Base-by-base conservation (phyloP, 2,329 filamentous ascomycete genomes). In the Lecanoromycetidae sp. region DNA sequence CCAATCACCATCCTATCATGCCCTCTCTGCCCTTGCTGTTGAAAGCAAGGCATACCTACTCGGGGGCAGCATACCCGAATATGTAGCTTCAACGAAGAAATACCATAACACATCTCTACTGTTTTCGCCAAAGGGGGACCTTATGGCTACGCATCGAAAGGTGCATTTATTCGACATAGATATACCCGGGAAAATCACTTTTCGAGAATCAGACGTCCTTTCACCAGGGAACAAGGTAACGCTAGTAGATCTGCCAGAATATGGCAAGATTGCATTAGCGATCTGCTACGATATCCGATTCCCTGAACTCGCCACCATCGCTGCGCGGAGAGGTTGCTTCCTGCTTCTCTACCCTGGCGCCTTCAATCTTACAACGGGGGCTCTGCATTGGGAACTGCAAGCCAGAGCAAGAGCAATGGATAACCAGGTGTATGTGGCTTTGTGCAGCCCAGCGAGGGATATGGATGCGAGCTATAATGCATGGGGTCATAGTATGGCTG, bases 281-380 rank as follows among this genome's bases (percentile, higher is more conserved):
- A 96, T 98, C 61, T 98, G 91, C 75, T 98, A 98, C 68, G 91
- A 98, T 66, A 79, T 98, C 46, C 86, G 91, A 33, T 98, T 98
- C 70, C 90, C 91, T 0, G 91, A 96, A 67, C 72, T 94, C 9
- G 91, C 87, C 3, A 91, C 79, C 61, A 82, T 96, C 48, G 90
- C 90, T 0, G 86, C 90, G 17, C 75, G 91, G 26, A 79, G 80
- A 55, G 87, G 83, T n/a, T 83, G 80, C 49, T 98, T 98, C 64
- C 74, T 86, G 37, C 76, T 96, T 45, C 63, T 96, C 15, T 96
- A 95, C 65, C 91, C 91, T 0, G 91, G 87, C n/a, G 91, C 91
- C 1, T 98, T 98, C 73, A 98, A 96, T 66, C 72, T 84, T 51
- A 94, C 87, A 0, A 98, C 91, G 0, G 91, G 91, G 0, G 82